These are phyloP conservation scores for Mitragyna speciosa DNA, from an alignment of 257 asterid genomes.

Conservation along the genomic window DNA sequence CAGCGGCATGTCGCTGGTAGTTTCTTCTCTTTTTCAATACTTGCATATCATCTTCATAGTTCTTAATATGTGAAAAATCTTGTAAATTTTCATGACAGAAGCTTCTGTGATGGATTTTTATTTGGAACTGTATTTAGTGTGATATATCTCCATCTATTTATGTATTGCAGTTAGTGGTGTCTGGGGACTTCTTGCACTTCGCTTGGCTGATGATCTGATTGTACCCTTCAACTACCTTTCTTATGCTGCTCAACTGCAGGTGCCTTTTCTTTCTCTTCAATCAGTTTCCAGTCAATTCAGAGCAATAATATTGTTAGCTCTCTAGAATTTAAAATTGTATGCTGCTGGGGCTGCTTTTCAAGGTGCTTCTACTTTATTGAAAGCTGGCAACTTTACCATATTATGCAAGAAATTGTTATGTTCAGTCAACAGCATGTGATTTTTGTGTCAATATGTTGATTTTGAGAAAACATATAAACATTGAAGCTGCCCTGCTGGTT, in stretches of 20 bases:
- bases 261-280: slow-evolving; percentile 14
- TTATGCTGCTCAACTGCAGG: slow-evolving; percentile 79
- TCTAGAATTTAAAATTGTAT: not conserved
- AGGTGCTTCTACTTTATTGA: not conserved
- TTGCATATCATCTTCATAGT: slow-evolving; percentile 4
- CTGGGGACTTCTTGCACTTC: slow-evolving; percentile 93
- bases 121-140: slow-evolving; percentile 7
- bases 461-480: not conserved
- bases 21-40: slow-evolving; percentile 8
- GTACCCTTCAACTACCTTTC: slow-evolving; percentile 82
- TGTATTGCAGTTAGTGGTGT: slow-evolving; percentile 61
- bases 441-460: not conserved
- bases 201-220: slow-evolving; percentile 73
- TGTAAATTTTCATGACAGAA: not conserved
- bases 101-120: not conserved
- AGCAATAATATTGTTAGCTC: not conserved
- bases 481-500: not conserved
- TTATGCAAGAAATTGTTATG: not conserved
- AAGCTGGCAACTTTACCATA: not conserved
- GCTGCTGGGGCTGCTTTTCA: not conserved
- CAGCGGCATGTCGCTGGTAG: slow-evolving; percentile 86
- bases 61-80: not conserved
- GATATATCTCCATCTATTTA: slow-evolving; percentile 5
- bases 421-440: not conserved
- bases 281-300: not conserved